Evolutionary conservation across 1,139 yeast species (phyloP).

Genomic region (Pneumocystis jirovecii): DNA sequence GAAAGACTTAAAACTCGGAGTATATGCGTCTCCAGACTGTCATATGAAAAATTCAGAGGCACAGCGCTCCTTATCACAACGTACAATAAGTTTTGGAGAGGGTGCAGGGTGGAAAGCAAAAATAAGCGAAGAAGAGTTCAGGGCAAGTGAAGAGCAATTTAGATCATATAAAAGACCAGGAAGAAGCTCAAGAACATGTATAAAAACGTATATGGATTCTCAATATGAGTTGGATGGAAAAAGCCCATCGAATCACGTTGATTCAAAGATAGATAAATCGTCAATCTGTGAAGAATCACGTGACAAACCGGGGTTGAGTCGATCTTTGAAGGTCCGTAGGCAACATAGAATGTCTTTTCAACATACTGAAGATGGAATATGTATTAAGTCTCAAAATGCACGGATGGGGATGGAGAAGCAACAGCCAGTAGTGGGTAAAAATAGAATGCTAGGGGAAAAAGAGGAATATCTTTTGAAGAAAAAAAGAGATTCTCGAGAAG

Average conservation of each 20-base stretch:
- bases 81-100: neutral
- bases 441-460: neutral
- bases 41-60: too few species aligned
- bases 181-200: neutral
- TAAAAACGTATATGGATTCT: neutral
- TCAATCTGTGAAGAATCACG: neutral
- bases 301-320: neutral
- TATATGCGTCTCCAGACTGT: too few species aligned
- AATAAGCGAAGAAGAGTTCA: neutral
- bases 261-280: neutral
- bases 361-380: neutral
- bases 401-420: neutral
- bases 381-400: neutral
- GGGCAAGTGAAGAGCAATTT: neutral
- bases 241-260: neutral
- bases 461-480: neutral
- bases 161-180: neutral
- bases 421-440: neutral
- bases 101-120: neutral
- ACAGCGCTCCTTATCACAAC: too few species aligned
- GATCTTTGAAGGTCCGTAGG: neutral
- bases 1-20: too few species aligned
- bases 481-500: neutral
- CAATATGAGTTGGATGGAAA: neutral
- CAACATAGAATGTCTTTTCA: neutral